A percentile compares a stretch with the other conserved stretches of the same genome.
These are phyloP conservation scores for Xylogone sp. DNA, from an alignment of 2,329 filamentous ascomycete genomes.

Conservation along the genomic window DNA sequence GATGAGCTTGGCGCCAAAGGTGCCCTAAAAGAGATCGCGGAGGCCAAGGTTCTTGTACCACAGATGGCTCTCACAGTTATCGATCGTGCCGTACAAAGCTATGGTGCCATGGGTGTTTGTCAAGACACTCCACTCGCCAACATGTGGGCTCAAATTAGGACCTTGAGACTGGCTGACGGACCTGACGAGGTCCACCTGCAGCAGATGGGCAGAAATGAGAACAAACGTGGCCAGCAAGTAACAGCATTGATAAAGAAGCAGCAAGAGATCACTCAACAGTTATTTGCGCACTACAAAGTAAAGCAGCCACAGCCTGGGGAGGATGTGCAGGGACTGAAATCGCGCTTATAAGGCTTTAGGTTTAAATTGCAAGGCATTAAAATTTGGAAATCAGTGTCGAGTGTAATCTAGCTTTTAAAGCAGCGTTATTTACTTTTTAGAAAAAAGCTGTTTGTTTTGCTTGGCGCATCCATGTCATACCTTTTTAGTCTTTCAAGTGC, in stretches of 20 bases:
- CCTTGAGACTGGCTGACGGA: conserved; percentile 83
- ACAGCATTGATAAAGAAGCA: conserved; percentile 61
- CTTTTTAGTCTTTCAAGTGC: too few relatives aligned
- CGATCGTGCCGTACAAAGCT: conserved; percentile 90
- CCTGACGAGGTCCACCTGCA: conserved; percentile 93
- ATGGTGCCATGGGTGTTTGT: conserved; percentile 84
- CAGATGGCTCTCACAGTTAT: conserved; percentile 80
- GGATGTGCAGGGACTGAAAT: not conserved
- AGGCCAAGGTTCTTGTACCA: conserved; percentile 91
- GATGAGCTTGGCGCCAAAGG: conserved; percentile 85
- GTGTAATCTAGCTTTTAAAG: not conserved
- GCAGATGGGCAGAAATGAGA: conserved; percentile 79
- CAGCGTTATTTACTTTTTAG: too few relatives aligned
- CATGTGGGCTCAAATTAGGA: conserved; percentile 78
- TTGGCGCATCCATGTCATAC: too few relatives aligned
- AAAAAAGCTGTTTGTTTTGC: too few relatives aligned
- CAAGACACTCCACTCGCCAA: conserved; percentile 90
- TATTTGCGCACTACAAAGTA: conserved; percentile 58
- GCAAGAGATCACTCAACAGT: conserved; percentile 58
- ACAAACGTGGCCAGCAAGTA: conserved; percentile 60
- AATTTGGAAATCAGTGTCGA: not conserved
- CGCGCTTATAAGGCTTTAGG: not conserved
- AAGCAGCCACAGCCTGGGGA: conserved; percentile 26
- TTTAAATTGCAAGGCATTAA: not conserved
- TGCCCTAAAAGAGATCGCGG: conserved; percentile 87